Base-by-base conservation (phyloP, 345 rosid species). In the Gossypium mustelinum region DNA sequence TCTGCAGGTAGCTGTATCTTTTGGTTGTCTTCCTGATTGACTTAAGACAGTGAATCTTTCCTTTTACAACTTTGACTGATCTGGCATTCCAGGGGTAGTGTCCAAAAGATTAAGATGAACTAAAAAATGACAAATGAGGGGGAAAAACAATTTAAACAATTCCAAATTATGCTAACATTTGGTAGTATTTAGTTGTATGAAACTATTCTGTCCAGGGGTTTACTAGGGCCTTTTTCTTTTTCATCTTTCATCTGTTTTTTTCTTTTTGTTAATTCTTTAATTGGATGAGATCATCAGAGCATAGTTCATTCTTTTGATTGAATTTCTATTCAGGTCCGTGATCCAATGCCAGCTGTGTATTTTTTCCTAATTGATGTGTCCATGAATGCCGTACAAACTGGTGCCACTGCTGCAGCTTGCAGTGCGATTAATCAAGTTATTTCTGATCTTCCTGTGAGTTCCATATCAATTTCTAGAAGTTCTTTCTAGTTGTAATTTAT, bases 361-460 rank as follows among this genome's bases (percentile, higher is more conserved):
- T 93, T 95, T 88, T 93, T 93, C 83, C 94, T 91, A 57, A 81
- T 95, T 82, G 99, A 95, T 84, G 99, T 95, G 72, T 93, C 98
- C 52, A 85, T 91, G 94, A 90, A 91, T 89, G 97, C 97, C 11
- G 70, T 95, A 76, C 98, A 90, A 83, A 95, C 94, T 48, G 97
- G 98, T 81, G 98, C 98, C 70, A 90, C 98, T 77, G 98, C 99
- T 76, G 97, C 98, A 65, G 96, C 99, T 75, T 95, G 99, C 85
- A 87, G 93, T 82, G 96, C 97, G 29, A 89, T 95, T 78, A 90
- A 75, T 84, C 97, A 95, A 93, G 97, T 95, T 71, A 86, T 94
- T 79, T 79, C 85, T 75, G 97, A 93, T 82, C 96, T 95, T 86
- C 97, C 99, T 54, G 99, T 95, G 79, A 85, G 93, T 87, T 79